phyloP scores from a whole-genome alignment of 108 stramenopile genomes.

The Nitzschia sp. region DNA sequence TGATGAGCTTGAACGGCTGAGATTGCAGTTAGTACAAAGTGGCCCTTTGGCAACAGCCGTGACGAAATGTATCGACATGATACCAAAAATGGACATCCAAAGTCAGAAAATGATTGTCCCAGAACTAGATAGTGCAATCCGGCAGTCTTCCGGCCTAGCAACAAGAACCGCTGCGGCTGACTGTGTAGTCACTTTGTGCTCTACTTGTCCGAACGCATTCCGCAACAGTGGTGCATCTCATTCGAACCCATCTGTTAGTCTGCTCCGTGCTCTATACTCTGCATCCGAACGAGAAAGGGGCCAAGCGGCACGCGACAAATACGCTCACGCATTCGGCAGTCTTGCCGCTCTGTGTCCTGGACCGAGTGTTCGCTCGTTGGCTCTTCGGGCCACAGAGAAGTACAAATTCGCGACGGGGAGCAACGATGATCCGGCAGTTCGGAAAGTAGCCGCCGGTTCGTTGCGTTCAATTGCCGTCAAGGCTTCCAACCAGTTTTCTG shows the following conservation, averaged over 20 bases:
- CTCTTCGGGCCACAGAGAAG: conserved; percentile 61
- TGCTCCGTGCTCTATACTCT: conserved; percentile 80
- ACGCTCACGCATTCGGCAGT: conserved; percentile 58
- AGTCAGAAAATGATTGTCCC: conserved; percentile 64
- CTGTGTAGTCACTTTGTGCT: conserved; percentile 62
- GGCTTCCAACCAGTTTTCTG: conserved; percentile 64
- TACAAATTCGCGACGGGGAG: conserved; percentile 70
- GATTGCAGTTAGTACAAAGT: conserved; percentile 65
- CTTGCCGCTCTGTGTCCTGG: conserved; percentile 75
- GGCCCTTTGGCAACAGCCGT: conserved; percentile 76
- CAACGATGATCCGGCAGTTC: conserved; percentile 67
- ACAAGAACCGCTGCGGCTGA: conserved; percentile 83
- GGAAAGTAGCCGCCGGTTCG: conserved; percentile 70
- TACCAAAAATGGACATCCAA: conserved; percentile 44
- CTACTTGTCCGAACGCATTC: conserved; percentile 68
- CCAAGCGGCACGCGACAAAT: conserved; percentile 56
- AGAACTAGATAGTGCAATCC: conserved; percentile 47
- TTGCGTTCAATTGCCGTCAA: conserved; percentile 74
- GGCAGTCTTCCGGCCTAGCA: conserved; percentile 67
- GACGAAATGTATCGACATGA: conserved; percentile 73
- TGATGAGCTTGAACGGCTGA: conserved; percentile 64
- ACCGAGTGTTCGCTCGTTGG: conserved; percentile 64
- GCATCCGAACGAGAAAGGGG: conserved; percentile 77
- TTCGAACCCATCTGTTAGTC: conserved; percentile 67
- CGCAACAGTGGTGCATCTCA: conserved; percentile 50